A percentile compares a stretch with the other conserved stretches of the same genome.
phyloP scores from a whole-genome alignment of 163 green algal genomes.

The Prototheca cutis region DNA sequence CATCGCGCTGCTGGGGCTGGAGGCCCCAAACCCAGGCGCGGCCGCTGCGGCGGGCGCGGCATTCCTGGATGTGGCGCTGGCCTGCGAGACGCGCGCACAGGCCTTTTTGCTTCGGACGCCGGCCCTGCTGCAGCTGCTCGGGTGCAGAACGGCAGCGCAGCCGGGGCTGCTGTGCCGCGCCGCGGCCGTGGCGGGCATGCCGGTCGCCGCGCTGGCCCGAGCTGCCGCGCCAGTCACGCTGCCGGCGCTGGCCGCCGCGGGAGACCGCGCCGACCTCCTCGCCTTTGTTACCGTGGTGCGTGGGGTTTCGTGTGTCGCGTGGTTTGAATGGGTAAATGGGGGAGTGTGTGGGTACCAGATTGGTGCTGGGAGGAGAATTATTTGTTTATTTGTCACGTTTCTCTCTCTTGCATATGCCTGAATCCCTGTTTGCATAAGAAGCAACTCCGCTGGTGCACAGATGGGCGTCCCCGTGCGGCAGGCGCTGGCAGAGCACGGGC shows the following conservation, averaged over 20 bases:
- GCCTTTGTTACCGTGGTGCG: conserved; percentile 2
- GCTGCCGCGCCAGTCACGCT: conserved; percentile 35
- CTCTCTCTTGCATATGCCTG: too few species aligned
- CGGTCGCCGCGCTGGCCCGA: conserved; percentile 21
- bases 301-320: background rate
- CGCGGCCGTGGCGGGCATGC: conserved; percentile 28
- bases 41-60: background rate
- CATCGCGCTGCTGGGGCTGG: background rate
- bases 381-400: too few species aligned
- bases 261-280: background rate
- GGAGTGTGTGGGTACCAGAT: background rate
- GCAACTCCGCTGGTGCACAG: too few species aligned
- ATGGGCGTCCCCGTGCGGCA: too few species aligned
- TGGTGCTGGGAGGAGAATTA: background rate
- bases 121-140: conserved; percentile 40
- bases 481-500: conserved; percentile 3
- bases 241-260: conserved; percentile 6
- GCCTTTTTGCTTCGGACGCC: conserved; percentile 10
- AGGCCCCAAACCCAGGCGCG: background rate
- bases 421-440: too few species aligned
- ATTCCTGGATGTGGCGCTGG: background rate
- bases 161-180: conserved; percentile 36
- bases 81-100: too few species aligned
- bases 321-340: too few species aligned
- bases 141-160: conserved; percentile 14